A percentile compares a stretch with the other conserved stretches of the same genome.
These are phyloP conservation scores for Raphanus hybrid DNA, from an alignment of 441 rosid genomes.

Conservation along the genomic window DNA sequence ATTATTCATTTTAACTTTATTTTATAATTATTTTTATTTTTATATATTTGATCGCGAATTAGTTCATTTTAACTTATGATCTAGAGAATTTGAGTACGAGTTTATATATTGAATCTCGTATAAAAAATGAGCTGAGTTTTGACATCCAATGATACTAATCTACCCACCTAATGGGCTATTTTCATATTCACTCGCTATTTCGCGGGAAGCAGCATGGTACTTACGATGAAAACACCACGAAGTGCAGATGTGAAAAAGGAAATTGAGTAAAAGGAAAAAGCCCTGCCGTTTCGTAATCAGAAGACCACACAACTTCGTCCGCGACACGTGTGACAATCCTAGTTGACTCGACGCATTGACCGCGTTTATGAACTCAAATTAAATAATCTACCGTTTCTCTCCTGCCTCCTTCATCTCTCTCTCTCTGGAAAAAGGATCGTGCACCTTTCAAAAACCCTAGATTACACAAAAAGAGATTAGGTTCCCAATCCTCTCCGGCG, in stretches of 20 bases:
- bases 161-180: conserved; percentile 21
- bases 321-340: conserved; percentile 28
- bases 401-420: background rate
- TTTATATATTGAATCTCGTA: too few species aligned
- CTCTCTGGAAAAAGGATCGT: conserved; percentile 6
- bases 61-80: too few species aligned
- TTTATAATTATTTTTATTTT: too few species aligned
- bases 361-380: conserved; percentile 19
- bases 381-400: background rate
- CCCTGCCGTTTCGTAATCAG: conserved; percentile 11
- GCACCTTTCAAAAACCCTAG: conserved; percentile 38
- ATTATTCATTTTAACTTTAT: too few species aligned
- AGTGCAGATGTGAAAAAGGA: conserved; percentile 13
- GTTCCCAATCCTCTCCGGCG: conserved; percentile 25
- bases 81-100: too few species aligned
- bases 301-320: background rate
- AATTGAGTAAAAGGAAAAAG: background rate
- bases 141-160: background rate
- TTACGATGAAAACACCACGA: conserved; percentile 15
- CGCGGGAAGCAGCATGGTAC: background rate
- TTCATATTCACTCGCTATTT: background rate
- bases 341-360: background rate
- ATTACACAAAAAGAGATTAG: background rate
- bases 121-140: too few species aligned
- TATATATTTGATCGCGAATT: too few species aligned